Evolutionary conservation across 805 yeast genomes (phyloP).

Genomic region (Metschnikowia henanensis): DNA sequence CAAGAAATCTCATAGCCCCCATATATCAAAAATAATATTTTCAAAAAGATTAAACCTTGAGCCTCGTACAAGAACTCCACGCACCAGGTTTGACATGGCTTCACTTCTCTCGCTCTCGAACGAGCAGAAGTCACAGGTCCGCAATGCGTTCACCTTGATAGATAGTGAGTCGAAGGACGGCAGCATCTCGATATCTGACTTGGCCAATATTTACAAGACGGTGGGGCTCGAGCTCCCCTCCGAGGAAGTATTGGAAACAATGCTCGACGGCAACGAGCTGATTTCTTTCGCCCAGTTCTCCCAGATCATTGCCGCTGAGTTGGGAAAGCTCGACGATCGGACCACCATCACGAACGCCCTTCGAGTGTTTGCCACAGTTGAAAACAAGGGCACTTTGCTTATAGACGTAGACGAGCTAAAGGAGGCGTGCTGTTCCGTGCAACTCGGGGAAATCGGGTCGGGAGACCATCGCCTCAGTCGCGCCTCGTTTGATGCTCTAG

Average conservation of each 20-base stretch:
- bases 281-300: constrained; percentile 67
- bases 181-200: constrained; percentile 51
- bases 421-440: constrained; percentile 46
- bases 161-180: constrained; percentile 82
- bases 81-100: constrained; percentile 1
- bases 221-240: constrained; percentile 49
- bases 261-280: constrained; percentile 49
- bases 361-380: constrained; percentile 46
- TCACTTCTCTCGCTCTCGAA: constrained; percentile 48
- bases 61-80: no score
- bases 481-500: constrained; percentile 48
- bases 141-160: constrained; percentile 75
- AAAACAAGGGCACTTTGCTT: constrained; percentile 33
- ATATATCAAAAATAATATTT: no score
- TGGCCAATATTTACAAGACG: constrained; percentile 52
- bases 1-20: no score
- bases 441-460: constrained; percentile 47
- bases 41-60: no score
- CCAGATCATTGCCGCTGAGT: constrained; percentile 56
- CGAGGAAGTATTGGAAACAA: constrained; percentile 44
- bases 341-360: constrained; percentile 58
- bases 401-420: constrained; percentile 51
- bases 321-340: constrained; percentile 52
- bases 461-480: constrained; percentile 42
- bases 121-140: constrained; percentile 62